Percentiles rank a stretch among this genome's conserved stretches.
Evolutionary conservation across 345 rosid species (phyloP).

Genomic region (Odontarrhena argentea): DNA sequence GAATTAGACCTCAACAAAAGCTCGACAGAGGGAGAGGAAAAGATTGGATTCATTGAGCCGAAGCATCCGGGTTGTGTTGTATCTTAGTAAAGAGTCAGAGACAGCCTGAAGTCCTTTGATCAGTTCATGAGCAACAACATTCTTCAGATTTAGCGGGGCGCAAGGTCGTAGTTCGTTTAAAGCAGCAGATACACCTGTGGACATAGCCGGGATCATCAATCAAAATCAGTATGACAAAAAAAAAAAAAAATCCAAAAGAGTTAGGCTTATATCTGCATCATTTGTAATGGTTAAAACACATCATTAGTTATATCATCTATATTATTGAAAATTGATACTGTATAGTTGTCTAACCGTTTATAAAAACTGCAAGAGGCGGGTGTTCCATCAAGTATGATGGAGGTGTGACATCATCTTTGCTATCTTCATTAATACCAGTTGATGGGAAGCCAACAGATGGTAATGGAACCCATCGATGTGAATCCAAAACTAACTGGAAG

Average conservation of each 20-base stretch:
- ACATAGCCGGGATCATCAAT: constrained; percentile 13
- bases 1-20: constrained; percentile 73
- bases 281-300: background rate
- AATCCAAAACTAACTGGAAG: constrained; percentile 91
- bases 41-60: constrained; percentile 81
- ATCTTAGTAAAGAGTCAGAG: constrained; percentile 77
- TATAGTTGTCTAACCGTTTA: constrained; percentile 60
- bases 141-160: constrained; percentile 84
- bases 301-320: constrained; percentile 5
- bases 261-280: background rate
- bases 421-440: constrained; percentile 58
- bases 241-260: constrained; percentile 1
- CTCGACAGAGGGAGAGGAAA: constrained; percentile 85
- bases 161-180: constrained; percentile 91
- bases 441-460: constrained; percentile 88
- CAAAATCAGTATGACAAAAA: constrained; percentile 1
- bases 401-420: constrained; percentile 87
- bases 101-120: constrained; percentile 82
- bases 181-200: constrained; percentile 86
- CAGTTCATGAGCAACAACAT: constrained; percentile 73
- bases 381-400: constrained; percentile 97
- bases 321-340: background rate
- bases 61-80: constrained; percentile 88
- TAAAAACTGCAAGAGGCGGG: constrained; percentile 95
- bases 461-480: constrained; percentile 95